These are phyloP conservation scores for Phylloporus scabripes DNA, from an alignment of 768 basidiomycete species.

Conservation along the genomic window DNA sequence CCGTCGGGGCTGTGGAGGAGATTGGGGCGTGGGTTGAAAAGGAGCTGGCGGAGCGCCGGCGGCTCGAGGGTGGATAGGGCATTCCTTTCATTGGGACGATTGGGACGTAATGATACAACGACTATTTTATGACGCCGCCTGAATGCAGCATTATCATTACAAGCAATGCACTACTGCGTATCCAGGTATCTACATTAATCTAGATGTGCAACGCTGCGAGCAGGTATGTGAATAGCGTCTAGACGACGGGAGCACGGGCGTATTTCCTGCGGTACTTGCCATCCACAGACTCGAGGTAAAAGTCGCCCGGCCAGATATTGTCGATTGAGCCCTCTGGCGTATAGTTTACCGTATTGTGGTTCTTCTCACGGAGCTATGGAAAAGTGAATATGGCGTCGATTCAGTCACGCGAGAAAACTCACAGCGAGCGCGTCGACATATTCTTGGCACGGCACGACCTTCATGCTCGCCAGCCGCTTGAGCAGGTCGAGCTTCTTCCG, in stretches of 20 bases:
- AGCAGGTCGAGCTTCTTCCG: slow-evolving; percentile 76
- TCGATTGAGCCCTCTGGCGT: slow-evolving; percentile 81
- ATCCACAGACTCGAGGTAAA: slow-evolving; percentile 90
- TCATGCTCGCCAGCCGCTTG: slow-evolving; percentile 74
- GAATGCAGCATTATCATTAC: too few relatives aligned
- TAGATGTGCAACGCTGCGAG: slow-evolving; percentile 7
- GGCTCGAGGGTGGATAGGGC: neutral
- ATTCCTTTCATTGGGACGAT: neutral
- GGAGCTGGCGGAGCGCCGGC: slow-evolving; percentile 26
- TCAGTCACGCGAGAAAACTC: slow-evolving; percentile 20
- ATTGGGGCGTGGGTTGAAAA: slow-evolving; percentile 46
- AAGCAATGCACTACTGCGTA: too few relatives aligned
- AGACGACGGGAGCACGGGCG: slow-evolving; percentile 37
- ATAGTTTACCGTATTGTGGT: slow-evolving; percentile 87
- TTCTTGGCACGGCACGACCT: slow-evolving; percentile 87
- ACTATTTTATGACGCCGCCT: too few relatives aligned
- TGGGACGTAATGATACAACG: too few relatives aligned
- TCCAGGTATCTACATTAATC: slow-evolving; percentile 8
- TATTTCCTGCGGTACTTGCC: slow-evolving; percentile 91
- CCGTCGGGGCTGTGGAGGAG: slow-evolving; percentile 48
- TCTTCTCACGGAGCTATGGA: slow-evolving; percentile 87
- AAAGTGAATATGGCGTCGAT: neutral
- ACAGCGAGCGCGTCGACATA: slow-evolving; percentile 82
- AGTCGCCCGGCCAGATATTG: slow-evolving; percentile 91
- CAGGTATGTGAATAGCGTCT: neutral